Base-by-base conservation (phyloP, 495 filamentous ascomycete genomes). In the Xylaria longipes region DNA sequence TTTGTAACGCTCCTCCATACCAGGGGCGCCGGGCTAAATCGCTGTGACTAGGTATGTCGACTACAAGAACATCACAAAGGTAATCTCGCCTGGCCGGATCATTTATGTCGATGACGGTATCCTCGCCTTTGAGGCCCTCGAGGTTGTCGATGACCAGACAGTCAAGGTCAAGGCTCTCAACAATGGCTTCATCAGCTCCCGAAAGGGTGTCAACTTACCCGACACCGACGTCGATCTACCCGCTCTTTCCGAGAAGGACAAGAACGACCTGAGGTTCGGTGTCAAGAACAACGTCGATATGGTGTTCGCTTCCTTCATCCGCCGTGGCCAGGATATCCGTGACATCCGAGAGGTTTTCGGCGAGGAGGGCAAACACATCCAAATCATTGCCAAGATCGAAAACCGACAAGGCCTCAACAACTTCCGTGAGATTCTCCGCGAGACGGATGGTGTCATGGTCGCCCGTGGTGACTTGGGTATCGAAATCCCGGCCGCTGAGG, bases 301-400 rank as follows among this genome's bases (percentile, higher is more conserved):
- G 96, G 86, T 99, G 74, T 99, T 98, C 81, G 96, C 96, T 65
- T 98, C 96, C 1, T 99, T 99, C 82, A 99, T 99, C 81, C 94
- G 96, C 72, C 91, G 90, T 52, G 96, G 92, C 56, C 90, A 91
- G 73, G 96, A 99, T 80, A 97, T 99, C 86, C 90, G 87, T 72
- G 87, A 92, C 71, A 99, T 99, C 82, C 95, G 96, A 71, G 90
- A 93, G 66, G 91, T 98, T 43, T 89, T 99, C 45, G 96, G 96
- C 58, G 87, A 93, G 76, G 94, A 95, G n/a, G 96, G 96, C 73
- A 91, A 91, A 82, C 92, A 97, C 76, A 98, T 99, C 78, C 97
- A 99, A 88, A 98, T 99, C 83, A 97, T 99, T 82, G 94, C 96
- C 86, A 99, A 99, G 90, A 97, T 99, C 76, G 96, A 99, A 88